These are phyloP conservation scores for Yueomyces sp. DNA, from an alignment of 805 yeast genomes.

Conservation along the genomic window DNA sequence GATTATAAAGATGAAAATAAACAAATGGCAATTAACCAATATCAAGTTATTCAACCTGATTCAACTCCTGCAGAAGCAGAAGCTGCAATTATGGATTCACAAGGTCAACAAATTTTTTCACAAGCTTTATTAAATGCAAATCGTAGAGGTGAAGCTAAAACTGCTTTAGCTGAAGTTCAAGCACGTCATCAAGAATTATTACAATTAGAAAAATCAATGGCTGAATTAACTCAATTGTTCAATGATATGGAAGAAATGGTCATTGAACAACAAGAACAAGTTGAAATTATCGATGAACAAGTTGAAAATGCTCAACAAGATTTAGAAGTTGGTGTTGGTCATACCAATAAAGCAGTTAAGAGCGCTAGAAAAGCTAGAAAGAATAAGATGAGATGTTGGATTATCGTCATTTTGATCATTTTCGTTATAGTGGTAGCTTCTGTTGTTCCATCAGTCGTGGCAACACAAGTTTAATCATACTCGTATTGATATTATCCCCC, in stretches of 20 bases:
- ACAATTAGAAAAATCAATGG: conserved; percentile 90
- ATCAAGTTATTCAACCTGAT: conserved; percentile 75
- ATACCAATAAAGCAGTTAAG: conserved; percentile 79
- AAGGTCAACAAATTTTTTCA: conserved; percentile 84
- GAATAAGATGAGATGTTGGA: conserved; percentile 77
- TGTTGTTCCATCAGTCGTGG: conserved; percentile 36
- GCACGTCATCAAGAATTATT: conserved; percentile 89
- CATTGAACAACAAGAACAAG: conserved; percentile 84
- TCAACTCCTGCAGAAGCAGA: conserved; percentile 75
- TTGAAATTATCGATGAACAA: conserved; percentile 71
- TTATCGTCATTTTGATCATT: conserved; percentile 46
- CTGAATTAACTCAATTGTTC: conserved; percentile 87
- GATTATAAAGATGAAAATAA: conserved; percentile 73
- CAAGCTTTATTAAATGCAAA: conserved; percentile 81
- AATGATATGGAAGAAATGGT: conserved; percentile 94
- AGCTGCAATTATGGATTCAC: conserved; percentile 72
- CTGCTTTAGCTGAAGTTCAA: conserved; percentile 92
- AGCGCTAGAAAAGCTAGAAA: conserved; percentile 83
- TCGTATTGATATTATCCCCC: neutral
- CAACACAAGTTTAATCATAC: conserved; percentile 6
- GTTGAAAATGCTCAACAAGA: conserved; percentile 77
- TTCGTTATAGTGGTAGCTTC: conserved; percentile 54
- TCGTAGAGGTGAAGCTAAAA: conserved; percentile 88
- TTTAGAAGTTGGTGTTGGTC: conserved; percentile 88
- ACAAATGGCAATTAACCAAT: conserved; percentile 85